Percentiles rank a stretch among this genome's conserved stretches.
Conservation (phyloP, 495 filamentous ascomycete species). For the Darksidea phi region DNA sequence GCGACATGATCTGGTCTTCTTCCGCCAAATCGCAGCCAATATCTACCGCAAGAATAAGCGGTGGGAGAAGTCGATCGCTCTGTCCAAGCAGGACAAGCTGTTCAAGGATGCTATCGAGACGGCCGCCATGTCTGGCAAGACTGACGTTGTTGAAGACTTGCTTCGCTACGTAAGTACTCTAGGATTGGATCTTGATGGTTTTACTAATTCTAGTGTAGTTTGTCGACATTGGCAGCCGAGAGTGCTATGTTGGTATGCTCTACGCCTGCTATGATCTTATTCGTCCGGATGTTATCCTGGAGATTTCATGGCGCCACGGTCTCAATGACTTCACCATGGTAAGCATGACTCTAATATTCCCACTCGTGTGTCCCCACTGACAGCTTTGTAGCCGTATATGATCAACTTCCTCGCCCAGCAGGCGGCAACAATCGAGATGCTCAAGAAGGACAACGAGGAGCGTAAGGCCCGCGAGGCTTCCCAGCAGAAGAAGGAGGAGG, state of each 20-base stretch:
- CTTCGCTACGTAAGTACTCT: constrained; percentile 84
- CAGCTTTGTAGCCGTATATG: constrained; percentile 71
- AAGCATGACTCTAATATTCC: constrained; percentile 8
- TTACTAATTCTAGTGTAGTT: constrained; percentile 61
- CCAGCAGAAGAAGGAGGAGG: constrained; percentile 85
- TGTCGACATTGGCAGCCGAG: constrained; percentile 96
- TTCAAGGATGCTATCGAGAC: constrained; percentile 99
- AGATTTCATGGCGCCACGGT: constrained; percentile 94
- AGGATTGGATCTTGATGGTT: not conserved
- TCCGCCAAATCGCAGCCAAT: constrained; percentile 95
- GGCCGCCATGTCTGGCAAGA: constrained; percentile 87
- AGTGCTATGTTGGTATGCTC: constrained; percentile 99
- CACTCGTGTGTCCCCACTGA: constrained; percentile 25
- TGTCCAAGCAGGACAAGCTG: constrained; percentile 98
- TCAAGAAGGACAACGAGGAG: constrained; percentile 97
- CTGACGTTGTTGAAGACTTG: constrained; percentile 91
- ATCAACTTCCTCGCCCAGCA: constrained; percentile 96
- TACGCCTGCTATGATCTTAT: constrained; percentile 99
- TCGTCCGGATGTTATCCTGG: constrained; percentile 84
- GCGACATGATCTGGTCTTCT: constrained; percentile 97
- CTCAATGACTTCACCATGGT: constrained; percentile 95
- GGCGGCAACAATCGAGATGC: constrained; percentile 73
- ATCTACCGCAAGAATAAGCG: constrained; percentile 99
- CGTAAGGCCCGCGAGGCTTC: constrained; percentile 85
- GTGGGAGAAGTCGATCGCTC: constrained; percentile 98